Evolutionary conservation across 1,284 basidiomycete species (phyloP), one percentile per base, ranked within the genome.

Genomic region (Xerocomus nothofagi): DNA sequence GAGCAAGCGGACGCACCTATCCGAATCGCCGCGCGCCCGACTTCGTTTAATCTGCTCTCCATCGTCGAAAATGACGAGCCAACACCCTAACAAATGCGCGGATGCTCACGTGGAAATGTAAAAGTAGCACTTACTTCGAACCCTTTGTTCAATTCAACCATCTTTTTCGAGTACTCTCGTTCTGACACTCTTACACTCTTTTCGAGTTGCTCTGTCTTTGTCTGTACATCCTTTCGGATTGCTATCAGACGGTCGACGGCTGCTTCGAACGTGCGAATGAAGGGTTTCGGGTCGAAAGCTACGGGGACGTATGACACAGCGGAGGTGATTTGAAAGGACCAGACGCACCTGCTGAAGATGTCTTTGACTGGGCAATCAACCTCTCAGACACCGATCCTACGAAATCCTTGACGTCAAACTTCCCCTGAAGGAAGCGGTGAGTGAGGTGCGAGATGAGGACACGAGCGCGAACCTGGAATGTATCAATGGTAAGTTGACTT

Each of bases 241-340:
- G 83, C 76, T 43, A 97, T 88, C 27, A 99, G 81, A 49, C 81
- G 81, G 69, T 97, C 93, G 6, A 98, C 83, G 0, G 93, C 89
- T 12, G 85, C 82, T 63, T 98, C 95, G 60, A 99, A 96, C 0
- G 90, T 93, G 45, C 82, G 76, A 54, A 98, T 91, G 71, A 98
- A 98, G 0, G 97, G 93, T 58, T 87, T 83, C 0, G 96, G 93
- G 65, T 98, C 87, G 68, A 98, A 98, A 2, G 95, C 93, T 95
- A 58, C 34, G 29, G 29, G 30, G 54, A 44, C 27, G 51, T 41
- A 51, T 59, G 47, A 54, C 27, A 24, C 3, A 36, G 26, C 14
- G 20, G 21, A 24, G 30, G 23, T 15, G 24, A 23, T 2, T 30
- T 17, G 42, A 37, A 34, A 12, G 30, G 43, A 50, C 17, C 23